Evolutionary conservation across 164 flowering plant species (phyloP).

Genomic region (Annona squamosa): DNA sequence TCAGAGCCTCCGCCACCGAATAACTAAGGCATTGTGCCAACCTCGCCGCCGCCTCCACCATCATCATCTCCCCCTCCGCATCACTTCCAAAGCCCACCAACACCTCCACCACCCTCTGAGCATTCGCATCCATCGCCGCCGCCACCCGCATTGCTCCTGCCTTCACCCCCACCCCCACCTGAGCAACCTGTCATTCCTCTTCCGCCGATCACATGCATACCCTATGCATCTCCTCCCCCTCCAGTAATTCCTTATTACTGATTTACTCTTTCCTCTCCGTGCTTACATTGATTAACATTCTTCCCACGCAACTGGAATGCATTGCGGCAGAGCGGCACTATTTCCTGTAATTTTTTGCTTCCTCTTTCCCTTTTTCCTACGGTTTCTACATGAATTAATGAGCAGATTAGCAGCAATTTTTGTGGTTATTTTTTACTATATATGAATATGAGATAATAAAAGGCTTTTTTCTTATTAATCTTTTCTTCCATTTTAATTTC

Average conservation of each 20-base stretch:
- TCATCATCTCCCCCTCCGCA: slow-evolving; percentile 12
- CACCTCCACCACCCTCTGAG: slow-evolving; percentile 17
- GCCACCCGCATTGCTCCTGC: too few species aligned
- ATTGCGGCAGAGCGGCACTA: not conserved
- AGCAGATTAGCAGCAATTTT: not conserved
- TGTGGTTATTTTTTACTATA: not conserved
- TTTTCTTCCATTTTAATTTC: too few species aligned
- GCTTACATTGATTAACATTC: not conserved
- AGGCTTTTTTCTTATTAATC: too few species aligned
- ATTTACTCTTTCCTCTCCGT: not conserved
- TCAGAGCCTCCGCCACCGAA: not conserved
- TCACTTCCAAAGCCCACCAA: slow-evolving; percentile 1
- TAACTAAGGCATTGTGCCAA: not conserved
- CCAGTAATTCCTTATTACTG: slow-evolving; percentile 50
- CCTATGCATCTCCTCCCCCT: slow-evolving; percentile 70
- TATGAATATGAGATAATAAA: not conserved
- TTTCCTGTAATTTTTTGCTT: not conserved
- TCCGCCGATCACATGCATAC: slow-evolving; percentile 51
- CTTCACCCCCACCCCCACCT: too few species aligned
- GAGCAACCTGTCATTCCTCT: slow-evolving; percentile 21
- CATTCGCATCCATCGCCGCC: slow-evolving; percentile 14
- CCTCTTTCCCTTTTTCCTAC: not conserved
- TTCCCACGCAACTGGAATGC: slow-evolving; percentile 2
- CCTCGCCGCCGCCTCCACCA: slow-evolving; percentile 13
- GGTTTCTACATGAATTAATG: not conserved